Evolutionary conservation across 1,284 basidiomycete genomes (phyloP).

Genomic region (Melanopsichium pennsylvanicum): DNA sequence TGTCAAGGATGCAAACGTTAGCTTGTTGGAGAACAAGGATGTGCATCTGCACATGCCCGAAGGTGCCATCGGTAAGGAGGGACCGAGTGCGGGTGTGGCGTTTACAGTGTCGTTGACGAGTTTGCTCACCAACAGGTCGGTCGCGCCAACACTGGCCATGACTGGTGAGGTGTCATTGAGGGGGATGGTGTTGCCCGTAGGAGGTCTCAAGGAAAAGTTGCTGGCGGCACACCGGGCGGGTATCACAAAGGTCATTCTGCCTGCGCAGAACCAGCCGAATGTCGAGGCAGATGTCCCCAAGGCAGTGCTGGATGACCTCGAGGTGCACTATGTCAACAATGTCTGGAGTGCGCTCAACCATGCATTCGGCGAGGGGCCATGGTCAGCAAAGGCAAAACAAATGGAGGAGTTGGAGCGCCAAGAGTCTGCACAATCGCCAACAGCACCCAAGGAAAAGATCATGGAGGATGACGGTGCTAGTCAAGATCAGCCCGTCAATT

Average conservation of each 20-base stretch:
- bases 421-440: conserved; percentile 11
- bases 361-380: conserved; percentile 63
- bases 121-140: conserved; percentile 71
- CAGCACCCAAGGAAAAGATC: conserved; percentile 24
- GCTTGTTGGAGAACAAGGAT: conserved; percentile 77
- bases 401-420: conserved; percentile 47
- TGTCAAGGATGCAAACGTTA: conserved; percentile 72
- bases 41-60: conserved; percentile 66
- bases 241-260: conserved; percentile 61
- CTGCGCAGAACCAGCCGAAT: conserved; percentile 63
- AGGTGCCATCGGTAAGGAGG: conserved; percentile 96
- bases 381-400: conserved; percentile 55
- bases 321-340: conserved; percentile 64
- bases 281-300: conserved; percentile 65
- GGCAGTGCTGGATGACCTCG: conserved; percentile 58
- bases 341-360: conserved; percentile 63
- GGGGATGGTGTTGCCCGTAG: conserved; percentile 64
- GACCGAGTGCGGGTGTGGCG: conserved; percentile 93
- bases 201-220: conserved; percentile 65
- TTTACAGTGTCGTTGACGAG: conserved; percentile 89
- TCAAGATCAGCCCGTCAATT: conserved; percentile 54
- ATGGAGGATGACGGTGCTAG: conserved; percentile 42
- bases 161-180: conserved; percentile 64
- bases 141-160: conserved; percentile 63
- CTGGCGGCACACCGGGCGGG: conserved; percentile 63